Conservation (phyloP, 2,329 filamentous ascomycete species). For the Tolypocladium nubicola region DNA sequence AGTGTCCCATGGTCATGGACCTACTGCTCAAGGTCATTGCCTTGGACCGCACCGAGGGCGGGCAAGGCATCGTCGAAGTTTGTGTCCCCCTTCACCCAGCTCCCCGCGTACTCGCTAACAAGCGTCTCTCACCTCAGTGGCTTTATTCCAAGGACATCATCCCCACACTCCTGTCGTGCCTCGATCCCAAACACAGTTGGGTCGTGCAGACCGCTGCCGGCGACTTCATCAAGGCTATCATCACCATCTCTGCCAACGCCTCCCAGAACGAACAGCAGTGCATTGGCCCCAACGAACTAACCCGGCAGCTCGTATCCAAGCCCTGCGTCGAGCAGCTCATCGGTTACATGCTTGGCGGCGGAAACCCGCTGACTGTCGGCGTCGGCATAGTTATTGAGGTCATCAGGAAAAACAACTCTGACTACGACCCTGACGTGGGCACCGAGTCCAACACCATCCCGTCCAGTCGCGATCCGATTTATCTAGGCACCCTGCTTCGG, state of each 20-base stretch:
- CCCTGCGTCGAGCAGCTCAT: conserved; percentile 78
- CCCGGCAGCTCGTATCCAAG: conserved; percentile 83
- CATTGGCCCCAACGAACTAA: conserved; percentile 94
- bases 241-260: conserved; percentile 96
- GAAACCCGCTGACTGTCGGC: conserved; percentile 88
- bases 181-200: conserved; percentile 74
- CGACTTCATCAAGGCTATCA: conserved; percentile 97
- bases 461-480: conserved; percentile 85
- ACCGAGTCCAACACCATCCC: conserved; percentile 69
- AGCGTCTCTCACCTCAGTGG: conserved; percentile 49
- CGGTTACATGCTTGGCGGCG: conserved; percentile 81
- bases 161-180: conserved; percentile 74
- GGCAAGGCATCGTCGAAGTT: conserved; percentile 88
- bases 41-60: conserved; percentile 82
- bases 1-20: conserved; percentile 98
- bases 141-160: conserved; percentile 82
- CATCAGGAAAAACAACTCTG: conserved; percentile 97
- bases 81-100: conserved; percentile 17
- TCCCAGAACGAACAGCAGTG: conserved; percentile 98
- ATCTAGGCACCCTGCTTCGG: conserved; percentile 79
- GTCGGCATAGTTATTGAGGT: conserved; percentile 98
- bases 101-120: conserved; percentile 8
- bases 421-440: conserved; percentile 90
- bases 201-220: conserved; percentile 93
- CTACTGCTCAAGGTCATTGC: conserved; percentile 93